These are phyloP conservation scores for Pyrus communis DNA, from an alignment of 306 rosid species.

Conservation along the genomic window DNA sequence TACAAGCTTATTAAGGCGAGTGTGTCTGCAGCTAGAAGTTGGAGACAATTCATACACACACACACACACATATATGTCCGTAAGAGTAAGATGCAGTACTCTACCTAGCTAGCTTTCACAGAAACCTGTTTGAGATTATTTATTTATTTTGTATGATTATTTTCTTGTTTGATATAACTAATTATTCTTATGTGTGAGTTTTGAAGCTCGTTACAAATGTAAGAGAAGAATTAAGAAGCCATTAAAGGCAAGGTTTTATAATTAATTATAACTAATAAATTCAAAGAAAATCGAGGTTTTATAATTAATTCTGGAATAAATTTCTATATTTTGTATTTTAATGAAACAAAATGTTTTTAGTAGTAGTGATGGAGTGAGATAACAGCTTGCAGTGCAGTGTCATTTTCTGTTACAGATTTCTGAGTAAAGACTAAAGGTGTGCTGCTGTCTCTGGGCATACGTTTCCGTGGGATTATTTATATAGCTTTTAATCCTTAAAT, in stretches of 20 bases:
- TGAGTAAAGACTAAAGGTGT: constrained; percentile 14
- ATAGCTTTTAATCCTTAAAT: background rate
- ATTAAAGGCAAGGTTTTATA: background rate
- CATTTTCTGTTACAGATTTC: constrained; percentile 64
- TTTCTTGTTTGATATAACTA: constrained; percentile 1
- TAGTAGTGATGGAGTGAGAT: constrained; percentile 33
- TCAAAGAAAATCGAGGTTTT: constrained; percentile 3
- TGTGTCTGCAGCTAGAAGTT: background rate
- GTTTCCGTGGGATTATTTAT: constrained; percentile 69
- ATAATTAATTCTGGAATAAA: background rate
- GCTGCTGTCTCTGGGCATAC: constrained; percentile 45
- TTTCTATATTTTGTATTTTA: background rate
- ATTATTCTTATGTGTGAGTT: background rate
- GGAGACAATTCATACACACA: background rate
- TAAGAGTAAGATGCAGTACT: too few species aligned
- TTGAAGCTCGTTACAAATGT: constrained; percentile 17
- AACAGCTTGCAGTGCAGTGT: constrained; percentile 73
- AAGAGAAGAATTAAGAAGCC: constrained; percentile 6
- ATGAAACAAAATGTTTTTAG: background rate
- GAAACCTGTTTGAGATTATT: background rate
- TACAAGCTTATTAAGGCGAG: background rate
- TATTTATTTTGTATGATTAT: background rate
- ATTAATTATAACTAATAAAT: constrained; percentile 1
- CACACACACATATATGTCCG: too few species aligned
- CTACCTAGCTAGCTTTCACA: background rate